Evolutionary conservation across 176 grass and related monocot genomes (phyloP), one percentile per base, ranked within the genome.

Genomic region (Bothriochloa decipiens): DNA sequence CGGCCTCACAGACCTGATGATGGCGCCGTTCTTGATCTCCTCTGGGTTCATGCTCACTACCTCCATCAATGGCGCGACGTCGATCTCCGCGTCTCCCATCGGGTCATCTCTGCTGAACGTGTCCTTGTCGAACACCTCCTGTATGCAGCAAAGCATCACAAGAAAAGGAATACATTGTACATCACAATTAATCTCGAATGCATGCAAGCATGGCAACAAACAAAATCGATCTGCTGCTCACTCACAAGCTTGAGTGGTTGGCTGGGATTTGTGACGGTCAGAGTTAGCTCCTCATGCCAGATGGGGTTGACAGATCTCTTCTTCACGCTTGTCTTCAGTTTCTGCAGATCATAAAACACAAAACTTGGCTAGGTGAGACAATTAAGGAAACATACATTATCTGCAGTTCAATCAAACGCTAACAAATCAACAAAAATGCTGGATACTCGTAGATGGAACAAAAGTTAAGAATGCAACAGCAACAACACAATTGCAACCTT

Each of bases 301-400:
- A 89, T 86, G 23, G 92, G 92, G 32, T 91, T 94, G 8, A 94
- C 92, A 36, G 70, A 87, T 76, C 79, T 89, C 77, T 91, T 94
- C 84, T 94, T 94, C 67, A 91, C 92, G 17, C 89, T 89, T 22
- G 92, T 94, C 77, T 94, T 94, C 76, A 91, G 36, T 75, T 94
- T 94, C 92, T 94, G 11, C 61, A 64, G 43, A 64, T 23, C 57
- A 58, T 6, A 4, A 41, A 81, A 32, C 16, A 55, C 8, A 33
- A 42, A 4, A 53, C 53, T 3, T 17, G 28, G 37, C 8, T 4
- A 0, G 3, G 62, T 81, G 28, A 62, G 27, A 57, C n/a, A n/a
- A n/a, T n/a, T 57, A n/a, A 57, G 7, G 5, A 57, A 7, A n/a
- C 8, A 62, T 37, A 7, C 26, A 32, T 5, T 52, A 42, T 40